Conservation (phyloP, 2,329 filamentous ascomycete genomes). For the Microsporum ferrugineum region DNA sequence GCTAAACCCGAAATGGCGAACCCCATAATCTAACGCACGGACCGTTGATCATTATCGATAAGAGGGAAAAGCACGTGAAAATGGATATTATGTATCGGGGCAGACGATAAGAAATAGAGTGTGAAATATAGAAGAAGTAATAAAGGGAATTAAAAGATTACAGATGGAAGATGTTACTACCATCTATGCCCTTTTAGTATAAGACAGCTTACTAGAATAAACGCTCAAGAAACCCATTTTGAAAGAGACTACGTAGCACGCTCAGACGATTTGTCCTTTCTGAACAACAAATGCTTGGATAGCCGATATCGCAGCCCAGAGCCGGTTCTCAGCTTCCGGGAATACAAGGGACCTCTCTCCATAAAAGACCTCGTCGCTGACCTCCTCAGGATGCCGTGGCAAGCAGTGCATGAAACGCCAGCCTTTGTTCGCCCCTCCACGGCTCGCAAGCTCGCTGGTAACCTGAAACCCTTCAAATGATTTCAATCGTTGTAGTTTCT, state of each 20-base stretch:
- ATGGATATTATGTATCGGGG: not conserved
- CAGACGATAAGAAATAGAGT: not conserved
- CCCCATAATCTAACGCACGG: not conserved
- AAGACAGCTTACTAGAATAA: not conserved
- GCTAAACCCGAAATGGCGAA: not conserved
- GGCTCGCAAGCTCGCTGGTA: conserved; percentile 69
- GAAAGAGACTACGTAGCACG: not conserved
- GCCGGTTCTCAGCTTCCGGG: conserved; percentile 82
- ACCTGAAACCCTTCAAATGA: conserved; percentile 88
- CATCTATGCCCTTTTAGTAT: not conserved
- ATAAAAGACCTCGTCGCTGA: conserved; percentile 91
- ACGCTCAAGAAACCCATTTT: not conserved
- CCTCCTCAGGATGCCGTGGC: conserved; percentile 83
- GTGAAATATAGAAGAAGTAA: not conserved
- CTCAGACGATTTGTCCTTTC: conserved; percentile 58
- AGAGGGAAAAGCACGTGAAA: not conserved
- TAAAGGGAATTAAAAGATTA: not conserved
- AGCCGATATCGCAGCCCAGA: conserved; percentile 82
- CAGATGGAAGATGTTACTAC: not conserved
- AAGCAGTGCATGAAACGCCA: conserved; percentile 99
- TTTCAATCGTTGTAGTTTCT: conserved; percentile 62
- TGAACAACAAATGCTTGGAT: conserved; percentile 90
- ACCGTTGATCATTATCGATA: not conserved
- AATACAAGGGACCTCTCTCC: conserved; percentile 76
- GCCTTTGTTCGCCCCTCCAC: conserved; percentile 70